Evolutionary conservation across 2,329 filamentous ascomycete genomes (phyloP).

Genomic region (Lachnellula occidentalis): DNA sequence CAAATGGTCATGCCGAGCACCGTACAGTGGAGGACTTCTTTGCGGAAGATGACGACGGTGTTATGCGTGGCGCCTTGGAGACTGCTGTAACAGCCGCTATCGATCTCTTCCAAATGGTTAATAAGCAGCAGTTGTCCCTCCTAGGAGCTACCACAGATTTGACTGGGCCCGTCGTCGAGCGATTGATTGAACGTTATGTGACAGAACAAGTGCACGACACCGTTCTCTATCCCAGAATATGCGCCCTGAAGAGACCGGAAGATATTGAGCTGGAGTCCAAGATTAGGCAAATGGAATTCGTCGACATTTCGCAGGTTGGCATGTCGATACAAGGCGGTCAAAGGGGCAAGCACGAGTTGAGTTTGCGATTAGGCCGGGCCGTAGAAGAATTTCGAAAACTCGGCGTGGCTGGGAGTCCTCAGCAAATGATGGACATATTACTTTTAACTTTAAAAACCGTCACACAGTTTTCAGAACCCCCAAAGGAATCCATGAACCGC

Average conservation of each 20-base stretch:
- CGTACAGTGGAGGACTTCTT: slow-evolving; percentile 56
- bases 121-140: slow-evolving; percentile 89
- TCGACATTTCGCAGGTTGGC: slow-evolving; percentile 92
- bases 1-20: slow-evolving; percentile 33
- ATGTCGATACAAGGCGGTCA: slow-evolving; percentile 77
- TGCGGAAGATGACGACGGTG: slow-evolving; percentile 83
- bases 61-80: slow-evolving; percentile 83
- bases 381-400: slow-evolving; percentile 90
- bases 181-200: slow-evolving; percentile 90
- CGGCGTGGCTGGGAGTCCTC: slow-evolving; percentile 52
- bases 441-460: slow-evolving; percentile 64
- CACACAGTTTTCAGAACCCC: slow-evolving; percentile 58
- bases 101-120: slow-evolving; percentile 90
- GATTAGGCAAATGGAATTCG: slow-evolving; percentile 85
- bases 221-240: slow-evolving; percentile 77
- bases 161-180: slow-evolving; percentile 86
- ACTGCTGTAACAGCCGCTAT: slow-evolving; percentile 90
- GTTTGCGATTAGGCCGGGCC: slow-evolving; percentile 68
- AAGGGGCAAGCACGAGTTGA: slow-evolving; percentile 74
- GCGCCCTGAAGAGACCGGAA: slow-evolving; percentile 69
- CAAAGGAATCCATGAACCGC: slow-evolving; percentile 29
- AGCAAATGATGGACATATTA: slow-evolving; percentile 34
- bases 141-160: slow-evolving; percentile 90
- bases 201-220: slow-evolving; percentile 84
- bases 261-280: slow-evolving; percentile 85